Evolutionary conservation across 352 stramenopile species (phyloP).

Genomic region (Pythium folliculosum): DNA sequence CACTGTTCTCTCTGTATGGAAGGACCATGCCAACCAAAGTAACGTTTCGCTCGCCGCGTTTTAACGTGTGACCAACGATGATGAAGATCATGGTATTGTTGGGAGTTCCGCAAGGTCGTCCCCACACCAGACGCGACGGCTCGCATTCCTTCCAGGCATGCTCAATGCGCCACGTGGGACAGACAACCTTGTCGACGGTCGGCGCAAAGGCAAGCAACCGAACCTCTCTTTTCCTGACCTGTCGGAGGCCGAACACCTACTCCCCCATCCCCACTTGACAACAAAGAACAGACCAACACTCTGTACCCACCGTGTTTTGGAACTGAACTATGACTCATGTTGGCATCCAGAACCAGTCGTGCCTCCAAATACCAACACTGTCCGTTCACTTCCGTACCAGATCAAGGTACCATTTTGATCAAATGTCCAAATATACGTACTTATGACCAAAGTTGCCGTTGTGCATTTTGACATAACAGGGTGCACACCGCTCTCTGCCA

Average conservation of each 20-base stretch:
- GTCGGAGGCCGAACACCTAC: conserved; percentile 21
- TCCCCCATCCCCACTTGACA: conserved; percentile 21
- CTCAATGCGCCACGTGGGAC: neutral
- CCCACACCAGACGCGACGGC: too few relatives aligned
- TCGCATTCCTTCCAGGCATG: neutral
- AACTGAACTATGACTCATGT: neutral
- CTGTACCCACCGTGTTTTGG: conserved; percentile 20
- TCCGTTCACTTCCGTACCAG: neutral
- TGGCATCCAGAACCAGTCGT: neutral
- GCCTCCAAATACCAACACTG: too few relatives aligned
- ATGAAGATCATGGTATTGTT: neutral
- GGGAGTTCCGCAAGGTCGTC: neutral
- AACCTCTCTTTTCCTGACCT: conserved; percentile 9
- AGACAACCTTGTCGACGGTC: conserved; percentile 10
- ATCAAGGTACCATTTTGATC: too few relatives aligned
- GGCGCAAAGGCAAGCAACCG: conserved; percentile 22
- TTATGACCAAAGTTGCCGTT: conserved; percentile 4
- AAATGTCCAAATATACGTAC: neutral
- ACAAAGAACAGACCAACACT: conserved; percentile 31
- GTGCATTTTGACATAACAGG: neutral
- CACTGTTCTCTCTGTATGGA: neutral
- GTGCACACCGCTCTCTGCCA: neutral
- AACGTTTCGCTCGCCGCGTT: neutral
- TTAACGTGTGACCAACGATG: too few relatives aligned
- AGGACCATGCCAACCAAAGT: neutral